Conservation (phyloP, 225 moss, liverwort and hornwort genomes). For the Thuidium tamariscinum region DNA sequence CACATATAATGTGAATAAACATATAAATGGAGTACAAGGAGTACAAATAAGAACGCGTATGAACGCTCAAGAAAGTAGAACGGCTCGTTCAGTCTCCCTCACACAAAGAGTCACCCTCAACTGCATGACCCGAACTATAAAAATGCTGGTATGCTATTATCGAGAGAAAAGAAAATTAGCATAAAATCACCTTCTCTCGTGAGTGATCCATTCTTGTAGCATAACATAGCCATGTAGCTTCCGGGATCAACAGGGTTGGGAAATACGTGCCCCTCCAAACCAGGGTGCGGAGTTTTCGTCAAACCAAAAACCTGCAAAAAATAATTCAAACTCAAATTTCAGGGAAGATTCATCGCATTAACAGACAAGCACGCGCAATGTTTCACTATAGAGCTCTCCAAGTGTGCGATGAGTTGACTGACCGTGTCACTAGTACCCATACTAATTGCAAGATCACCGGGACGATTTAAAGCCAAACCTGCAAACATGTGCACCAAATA, state of each 20-base stretch:
- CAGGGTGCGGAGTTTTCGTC: constrained; percentile 64
- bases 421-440: constrained; percentile 96
- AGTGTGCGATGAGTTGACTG: neutral
- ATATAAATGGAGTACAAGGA: neutral
- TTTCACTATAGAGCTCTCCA: neutral
- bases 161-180: neutral
- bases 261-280: constrained; percentile 80
- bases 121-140: neutral
- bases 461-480: constrained; percentile 86
- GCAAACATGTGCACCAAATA: neutral
- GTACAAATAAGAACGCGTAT: neutral
- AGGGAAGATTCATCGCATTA: neutral
- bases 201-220: constrained; percentile 93
- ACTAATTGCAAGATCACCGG: constrained; percentile 88
- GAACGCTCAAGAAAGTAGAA: neutral
- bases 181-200: constrained; percentile 65
- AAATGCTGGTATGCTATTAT: neutral
- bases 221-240: constrained; percentile 88
- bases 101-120: neutral
- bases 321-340: neutral
- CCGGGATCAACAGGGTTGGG: constrained; percentile 87
- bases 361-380: neutral
- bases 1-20: neutral
- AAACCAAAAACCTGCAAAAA: constrained; percentile 74
- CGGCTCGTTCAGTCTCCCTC: neutral